These are phyloP conservation scores for Xylariales sp. DNA, from an alignment of 2,329 filamentous ascomycete species.

Conservation along the genomic window DNA sequence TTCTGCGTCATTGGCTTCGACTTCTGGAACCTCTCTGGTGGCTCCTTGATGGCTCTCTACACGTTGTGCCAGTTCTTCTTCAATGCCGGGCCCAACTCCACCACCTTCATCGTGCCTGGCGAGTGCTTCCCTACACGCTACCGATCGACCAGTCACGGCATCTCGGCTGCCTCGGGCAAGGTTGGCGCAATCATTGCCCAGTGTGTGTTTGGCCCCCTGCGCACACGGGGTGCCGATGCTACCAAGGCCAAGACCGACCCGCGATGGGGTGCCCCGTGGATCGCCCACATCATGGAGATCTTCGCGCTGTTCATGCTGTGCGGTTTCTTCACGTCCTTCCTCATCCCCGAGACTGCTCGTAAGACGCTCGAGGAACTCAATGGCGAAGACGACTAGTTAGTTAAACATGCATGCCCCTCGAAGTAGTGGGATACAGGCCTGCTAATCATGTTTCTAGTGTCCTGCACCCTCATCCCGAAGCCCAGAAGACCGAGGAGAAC, in stretches of 20 bases:
- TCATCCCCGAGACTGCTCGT: constrained; percentile 71
- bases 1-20: constrained; percentile 27
- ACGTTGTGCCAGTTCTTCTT: constrained; percentile 49
- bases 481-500: no score
- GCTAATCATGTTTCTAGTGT: no score
- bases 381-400: no score
- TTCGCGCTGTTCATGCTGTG: constrained; percentile 72
- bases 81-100: constrained; percentile 54
- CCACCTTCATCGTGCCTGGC: constrained; percentile 57
- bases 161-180: constrained; percentile 54
- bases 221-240: constrained; percentile 37
- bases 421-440: no score
- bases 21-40: constrained; percentile 29
- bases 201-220: constrained; percentile 47
- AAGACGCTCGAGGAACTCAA: constrained; percentile 67
- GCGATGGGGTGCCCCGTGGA: constrained; percentile 64
- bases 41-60: constrained; percentile 33
- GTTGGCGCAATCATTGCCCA: constrained; percentile 50
- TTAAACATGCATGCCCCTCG: no score
- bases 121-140: constrained; percentile 60
- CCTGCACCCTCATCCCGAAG: no score
- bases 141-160: constrained; percentile 54
- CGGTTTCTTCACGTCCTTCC: constrained; percentile 62
- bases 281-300: constrained; percentile 71
- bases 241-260: constrained; percentile 25